phyloP scores from a whole-genome alignment of 1,284 basidiomycete species.

The Butyriboletus appendiculatus region DNA sequence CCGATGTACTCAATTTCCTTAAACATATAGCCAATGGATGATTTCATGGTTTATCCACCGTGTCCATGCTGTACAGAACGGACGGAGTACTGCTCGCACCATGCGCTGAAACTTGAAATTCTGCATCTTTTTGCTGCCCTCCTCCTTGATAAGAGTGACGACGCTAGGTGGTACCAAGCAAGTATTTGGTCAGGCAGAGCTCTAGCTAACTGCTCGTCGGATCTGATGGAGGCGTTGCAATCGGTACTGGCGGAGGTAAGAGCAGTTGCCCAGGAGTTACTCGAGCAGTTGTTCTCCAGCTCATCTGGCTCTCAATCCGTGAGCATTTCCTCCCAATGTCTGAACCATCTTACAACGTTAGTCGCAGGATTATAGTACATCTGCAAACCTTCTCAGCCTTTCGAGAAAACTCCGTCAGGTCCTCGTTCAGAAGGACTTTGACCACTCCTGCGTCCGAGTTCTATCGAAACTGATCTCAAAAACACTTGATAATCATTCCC shows the following conservation, averaged over 20 bases:
- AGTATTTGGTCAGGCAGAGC: not conserved
- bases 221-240: slow-evolving; percentile 26
- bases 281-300: slow-evolving; percentile 24
- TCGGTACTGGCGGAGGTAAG: slow-evolving; percentile 26
- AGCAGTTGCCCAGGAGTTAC: slow-evolving; percentile 16
- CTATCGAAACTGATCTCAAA: slow-evolving; percentile 44
- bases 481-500: slow-evolving; percentile 37
- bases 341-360: not conserved
- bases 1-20: slow-evolving; percentile 34
- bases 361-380: slow-evolving; percentile 22
- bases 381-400: slow-evolving; percentile 39
- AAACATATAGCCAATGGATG: slow-evolving; percentile 41
- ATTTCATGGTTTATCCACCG: slow-evolving; percentile 40
- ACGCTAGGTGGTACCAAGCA: not conserved
- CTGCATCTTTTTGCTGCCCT: slow-evolving; percentile 30
- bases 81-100: slow-evolving; percentile 18
- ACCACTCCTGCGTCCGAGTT: slow-evolving; percentile 53
- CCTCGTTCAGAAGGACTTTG: slow-evolving; percentile 33
- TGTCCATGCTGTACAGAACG: slow-evolving; percentile 32
- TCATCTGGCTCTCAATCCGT: slow-evolving; percentile 9
- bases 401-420: slow-evolving; percentile 37
- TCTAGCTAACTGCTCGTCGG: slow-evolving; percentile 11
- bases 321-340: slow-evolving; percentile 4
- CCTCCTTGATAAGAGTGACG: slow-evolving; percentile 26
- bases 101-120: slow-evolving; percentile 34